Percentiles rank a stretch among this genome's conserved stretches.
These are phyloP conservation scores for Hemisphaericaspora subhashii DNA, from an alignment of 1,139 yeast genomes.

Conservation along the genomic window DNA sequence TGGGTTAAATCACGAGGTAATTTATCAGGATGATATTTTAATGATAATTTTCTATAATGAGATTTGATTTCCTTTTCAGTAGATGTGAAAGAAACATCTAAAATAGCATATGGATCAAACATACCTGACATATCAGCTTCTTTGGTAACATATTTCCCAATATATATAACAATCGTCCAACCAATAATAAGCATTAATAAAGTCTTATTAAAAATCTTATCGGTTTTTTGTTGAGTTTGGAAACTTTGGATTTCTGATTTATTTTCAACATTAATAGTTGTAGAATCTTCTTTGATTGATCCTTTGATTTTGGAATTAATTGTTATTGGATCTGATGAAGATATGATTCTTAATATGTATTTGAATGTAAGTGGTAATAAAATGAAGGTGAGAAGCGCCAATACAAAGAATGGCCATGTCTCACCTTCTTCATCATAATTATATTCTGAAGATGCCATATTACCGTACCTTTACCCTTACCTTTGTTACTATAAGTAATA, in stretches of 20 bases:
- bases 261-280: constrained; percentile 42
- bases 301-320: constrained; percentile 31
- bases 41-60: constrained; percentile 80
- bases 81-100: constrained; percentile 72
- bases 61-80: constrained; percentile 75
- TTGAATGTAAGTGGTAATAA: constrained; percentile 69
- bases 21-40: constrained; percentile 94
- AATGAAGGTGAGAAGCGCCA: constrained; percentile 63
- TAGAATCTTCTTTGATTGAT: constrained; percentile 29
- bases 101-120: constrained; percentile 89
- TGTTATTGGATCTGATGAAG: constrained; percentile 22
- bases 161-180: constrained; percentile 60
- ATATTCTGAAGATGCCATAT: constrained; percentile 44
- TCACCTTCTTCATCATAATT: constrained; percentile 89
- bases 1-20: constrained; percentile 67
- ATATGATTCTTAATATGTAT: constrained; percentile 33
- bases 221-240: constrained; percentile 36
- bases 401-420: constrained; percentile 92
- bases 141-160: constrained; percentile 51
- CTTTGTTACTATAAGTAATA: too few species aligned
- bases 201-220: constrained; percentile 45
- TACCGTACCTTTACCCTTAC: too few species aligned
- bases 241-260: constrained; percentile 40
- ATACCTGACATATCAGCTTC: constrained; percentile 45
- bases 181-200: constrained; percentile 55